Base-by-base conservation (phyloP, 805 yeast species). In the Ogataea allantospora region DNA sequence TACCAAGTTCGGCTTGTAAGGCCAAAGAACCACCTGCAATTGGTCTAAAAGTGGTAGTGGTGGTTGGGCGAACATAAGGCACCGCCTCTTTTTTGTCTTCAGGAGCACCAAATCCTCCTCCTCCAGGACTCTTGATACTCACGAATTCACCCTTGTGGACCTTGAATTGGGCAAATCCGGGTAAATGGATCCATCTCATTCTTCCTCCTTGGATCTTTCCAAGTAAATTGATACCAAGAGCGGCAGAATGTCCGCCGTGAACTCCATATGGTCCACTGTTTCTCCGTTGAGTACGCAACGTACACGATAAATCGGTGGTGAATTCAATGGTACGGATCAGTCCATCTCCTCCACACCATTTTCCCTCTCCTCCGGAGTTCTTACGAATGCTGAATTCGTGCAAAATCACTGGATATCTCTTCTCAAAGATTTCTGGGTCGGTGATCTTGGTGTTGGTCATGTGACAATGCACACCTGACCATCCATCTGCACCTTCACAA, bases 391-490 rank as follows among this genome's bases (percentile, higher is more conserved):
- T 49, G 46, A 62, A 74, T 47, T 72, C 72, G 27, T 57, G 68
- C 22, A 74, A 57, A 31, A 73, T 61, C 13, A 70, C 71, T 2
- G 80, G 78, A 46, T 71, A 72, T 31, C 78, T 56, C 42, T 70
- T 65, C 48, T 74, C 80, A 46, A 74, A 65, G 8, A 72, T 60
- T 49, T 74, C 80, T 1, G 75, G 68, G 46, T 74, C 80, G 1
- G 80, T 73, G 49, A 73, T 73, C 57, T 71, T 65, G 27, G 80
- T 74, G 52, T 74, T 73, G 28, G 80, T 74, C 50, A 75, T 72
- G 50, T 74, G 76, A 35, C 73, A 68, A 53, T 74, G 78, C 6
- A 73, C 73, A 19, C 67, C 79, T 15, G 66, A 58, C 46, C 43
- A 38, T 15, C 46, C 46, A 20, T 42, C 14, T 10, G 22, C 64